These are phyloP conservation scores for Argentina anserina DNA, from an alignment of 306 rosid species.

Conservation along the genomic window DNA sequence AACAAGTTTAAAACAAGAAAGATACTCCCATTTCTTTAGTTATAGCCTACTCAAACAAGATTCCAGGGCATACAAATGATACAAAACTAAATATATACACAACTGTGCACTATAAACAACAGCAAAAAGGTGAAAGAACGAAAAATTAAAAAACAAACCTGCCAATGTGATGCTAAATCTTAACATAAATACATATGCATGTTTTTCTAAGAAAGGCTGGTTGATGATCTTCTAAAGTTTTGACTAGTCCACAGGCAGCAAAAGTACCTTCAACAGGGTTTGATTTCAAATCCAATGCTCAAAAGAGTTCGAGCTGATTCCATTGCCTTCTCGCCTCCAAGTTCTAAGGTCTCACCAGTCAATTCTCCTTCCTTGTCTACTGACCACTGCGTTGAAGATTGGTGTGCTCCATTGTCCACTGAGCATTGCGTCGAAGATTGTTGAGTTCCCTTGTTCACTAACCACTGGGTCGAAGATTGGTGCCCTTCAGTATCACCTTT, in stretches of 20 bases:
- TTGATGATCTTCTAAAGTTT: background rate
- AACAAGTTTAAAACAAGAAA: background rate
- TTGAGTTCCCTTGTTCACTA: conserved; percentile 65
- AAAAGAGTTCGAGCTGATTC: conserved; percentile 94
- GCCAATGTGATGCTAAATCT: conserved; percentile 38
- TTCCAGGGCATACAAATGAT: conserved; percentile 16
- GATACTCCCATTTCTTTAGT: conserved; percentile 33
- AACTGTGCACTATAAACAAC: conserved; percentile 39
- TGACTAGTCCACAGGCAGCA: conserved; percentile 11
- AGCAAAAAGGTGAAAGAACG: conserved; percentile 4
- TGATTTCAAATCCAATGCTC: conserved; percentile 98
- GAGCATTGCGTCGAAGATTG: conserved; percentile 64
- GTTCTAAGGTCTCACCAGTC: conserved; percentile 88
- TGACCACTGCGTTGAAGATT: conserved; percentile 67
- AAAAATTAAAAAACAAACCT: conserved; percentile 37
- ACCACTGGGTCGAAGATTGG: conserved; percentile 63
- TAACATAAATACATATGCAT: conserved; percentile 37
- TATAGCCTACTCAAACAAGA: conserved; percentile 40
- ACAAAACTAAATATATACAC: conserved; percentile 55
- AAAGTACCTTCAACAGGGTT: conserved; percentile 66
- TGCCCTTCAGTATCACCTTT: conserved; percentile 37
- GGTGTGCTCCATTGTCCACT: conserved; percentile 64
- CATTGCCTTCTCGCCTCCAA: conserved; percentile 95
- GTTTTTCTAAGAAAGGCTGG: conserved; percentile 20
- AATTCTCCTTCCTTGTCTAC: conserved; percentile 88